Evolutionary conservation across 441 rosid genomes (phyloP), one percentile per base, ranked within the genome.

Genomic region (Brassica balearica): DNA sequence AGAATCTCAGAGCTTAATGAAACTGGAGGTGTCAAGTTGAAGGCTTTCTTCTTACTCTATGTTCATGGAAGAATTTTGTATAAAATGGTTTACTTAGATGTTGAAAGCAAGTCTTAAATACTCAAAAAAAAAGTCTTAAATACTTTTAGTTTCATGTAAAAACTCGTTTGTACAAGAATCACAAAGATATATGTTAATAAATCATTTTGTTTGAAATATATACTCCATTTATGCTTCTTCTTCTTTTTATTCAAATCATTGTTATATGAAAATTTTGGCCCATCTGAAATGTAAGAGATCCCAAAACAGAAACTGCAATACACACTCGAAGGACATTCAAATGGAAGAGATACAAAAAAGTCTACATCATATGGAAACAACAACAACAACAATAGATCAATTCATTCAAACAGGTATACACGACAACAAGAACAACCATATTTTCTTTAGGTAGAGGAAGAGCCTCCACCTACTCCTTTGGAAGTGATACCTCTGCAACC

Each of bases 401-500:
- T 58, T 58, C 60, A 65, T 72, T 51, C 8, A 51, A 4, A 29
- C 12, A 11, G 14, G 25, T 60, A 51, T 20, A 74, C 17, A 74
- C 17, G 63, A 11, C 5, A 51, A 29, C 4, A 60, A 38, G n/a
- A 10, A 9, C 15, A 14, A 72, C 38, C 4, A 48, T 25, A 5
- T 3, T 5, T 0, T 51, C 19, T 51, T 51, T n/a, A 69, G 4
- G 78, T 61, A 63, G 82, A 69, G 23, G 82, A 73, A 51, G 82
- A 68, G 66, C 48, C 73, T 6, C 48, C 73, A 4, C 15, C 34
- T 60, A 34, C 38, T 34, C 48, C 72, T 78, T 78, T 78, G 27
- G 61, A 46, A 78, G 62, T 25, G 0, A 80, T 3, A 55, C 83
- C 83, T 66, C 65, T 58, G 59, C 83, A 81, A 29, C 92, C 89